phyloP scores from a whole-genome alignment of 768 basidiomycete species.

The Neoboletus subvelutipes region DNA sequence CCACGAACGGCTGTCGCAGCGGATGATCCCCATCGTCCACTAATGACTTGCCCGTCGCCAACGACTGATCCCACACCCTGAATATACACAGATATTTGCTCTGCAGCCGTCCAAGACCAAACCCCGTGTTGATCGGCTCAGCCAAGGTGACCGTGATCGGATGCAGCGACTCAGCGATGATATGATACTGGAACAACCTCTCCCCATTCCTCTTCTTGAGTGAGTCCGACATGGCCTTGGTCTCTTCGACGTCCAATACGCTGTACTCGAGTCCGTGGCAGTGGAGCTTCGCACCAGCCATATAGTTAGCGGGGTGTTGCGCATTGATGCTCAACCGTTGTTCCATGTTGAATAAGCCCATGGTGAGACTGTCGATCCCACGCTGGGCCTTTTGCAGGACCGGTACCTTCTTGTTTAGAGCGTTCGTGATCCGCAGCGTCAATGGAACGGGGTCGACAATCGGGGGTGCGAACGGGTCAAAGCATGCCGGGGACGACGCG shows the following conservation, averaged over 20 bases:
- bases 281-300: constrained; percentile 21
- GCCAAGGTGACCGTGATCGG: constrained; percentile 22
- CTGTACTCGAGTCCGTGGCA: constrained; percentile 23
- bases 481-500: constrained; percentile 19
- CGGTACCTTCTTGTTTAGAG: constrained; percentile 15
- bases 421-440: constrained; percentile 8
- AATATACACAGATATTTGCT: constrained; percentile 18
- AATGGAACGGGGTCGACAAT: constrained; percentile 16
- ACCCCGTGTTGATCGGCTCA: constrained; percentile 22
- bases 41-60: constrained; percentile 8
- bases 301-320: constrained; percentile 21
- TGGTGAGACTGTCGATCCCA: constrained; percentile 11
- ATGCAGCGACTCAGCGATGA: constrained; percentile 17
- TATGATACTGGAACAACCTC: constrained; percentile 15
- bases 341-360: constrained; percentile 21
- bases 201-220: not conserved
- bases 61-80: constrained; percentile 22
- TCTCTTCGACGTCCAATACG: constrained; percentile 17
- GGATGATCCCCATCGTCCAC: constrained; percentile 15
- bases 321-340: constrained; percentile 20
- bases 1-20: constrained; percentile 21
- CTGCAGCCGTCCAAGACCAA: constrained; percentile 15
- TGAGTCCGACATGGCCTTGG: constrained; percentile 11
- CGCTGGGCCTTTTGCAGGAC: constrained; percentile 12
- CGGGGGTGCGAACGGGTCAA: constrained; percentile 22